These are phyloP conservation scores for Saturnispora halmiae DNA, from an alignment of 805 yeast species.

Conservation along the genomic window DNA sequence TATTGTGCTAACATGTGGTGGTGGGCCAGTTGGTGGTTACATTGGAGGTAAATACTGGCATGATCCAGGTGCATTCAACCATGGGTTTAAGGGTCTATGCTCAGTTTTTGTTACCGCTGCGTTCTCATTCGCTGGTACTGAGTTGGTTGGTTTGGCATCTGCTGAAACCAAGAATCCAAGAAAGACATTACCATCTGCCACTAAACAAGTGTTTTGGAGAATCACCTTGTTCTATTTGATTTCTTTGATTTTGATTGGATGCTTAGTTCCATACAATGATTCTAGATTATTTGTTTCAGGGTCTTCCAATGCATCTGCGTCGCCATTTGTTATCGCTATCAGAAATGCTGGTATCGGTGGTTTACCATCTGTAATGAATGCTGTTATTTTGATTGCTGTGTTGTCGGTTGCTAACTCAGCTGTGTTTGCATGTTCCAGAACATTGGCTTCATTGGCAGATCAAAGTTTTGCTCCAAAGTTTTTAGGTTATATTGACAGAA, in stretches of 20 bases:
- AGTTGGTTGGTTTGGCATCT: conserved; percentile 51
- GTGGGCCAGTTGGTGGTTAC: conserved; percentile 49
- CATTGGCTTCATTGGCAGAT: conserved; percentile 57
- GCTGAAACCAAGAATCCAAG: conserved; percentile 54
- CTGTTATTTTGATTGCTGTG: conserved; percentile 63
- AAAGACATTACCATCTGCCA: conserved; percentile 50
- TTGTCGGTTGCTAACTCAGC: conserved; percentile 72
- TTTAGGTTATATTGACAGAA: conserved; percentile 62
- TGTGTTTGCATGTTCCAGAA: conserved; percentile 64
- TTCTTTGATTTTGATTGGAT: conserved; percentile 39
- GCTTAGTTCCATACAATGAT: conserved; percentile 48
- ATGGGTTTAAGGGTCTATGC: conserved; percentile 50
- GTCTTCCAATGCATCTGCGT: conserved; percentile 47
- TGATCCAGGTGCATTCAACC: conserved; percentile 44
- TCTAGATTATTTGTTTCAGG: conserved; percentile 37
- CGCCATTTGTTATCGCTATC: conserved; percentile 72
- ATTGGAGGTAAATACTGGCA: conserved; percentile 54
- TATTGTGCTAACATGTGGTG: conserved; percentile 47
- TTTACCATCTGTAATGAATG: conserved; percentile 66
- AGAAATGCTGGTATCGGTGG: conserved; percentile 51
- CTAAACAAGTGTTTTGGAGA: conserved; percentile 55
- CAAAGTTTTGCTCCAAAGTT: conserved; percentile 59
- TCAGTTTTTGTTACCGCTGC: conserved; percentile 52
- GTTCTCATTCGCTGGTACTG: conserved; percentile 57
- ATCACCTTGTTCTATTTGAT: conserved; percentile 45